Base-by-base conservation (phyloP, 306 rosid species). In the Spatholobus suberectus region DNA sequence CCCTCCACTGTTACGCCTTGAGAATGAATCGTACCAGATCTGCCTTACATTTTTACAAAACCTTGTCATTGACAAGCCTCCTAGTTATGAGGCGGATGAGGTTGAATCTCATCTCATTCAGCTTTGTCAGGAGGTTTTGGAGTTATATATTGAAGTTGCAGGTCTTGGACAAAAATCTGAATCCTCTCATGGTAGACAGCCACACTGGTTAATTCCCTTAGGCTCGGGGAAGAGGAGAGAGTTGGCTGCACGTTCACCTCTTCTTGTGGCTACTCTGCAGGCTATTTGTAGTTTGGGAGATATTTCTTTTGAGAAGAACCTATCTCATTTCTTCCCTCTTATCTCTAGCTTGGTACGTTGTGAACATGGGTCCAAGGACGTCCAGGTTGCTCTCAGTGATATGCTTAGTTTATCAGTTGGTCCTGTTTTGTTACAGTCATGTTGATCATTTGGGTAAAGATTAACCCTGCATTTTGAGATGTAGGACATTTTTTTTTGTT, bases 1-100 rank as follows among this genome's bases (percentile, higher is more conserved):
- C 76, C 99, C 99, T 43, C 99, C 99, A 10, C 81, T 96, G 65
- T 84, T 96, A 75, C 99, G 99, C 21, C 96, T 96, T 21, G 99
- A 96, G 85, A 96, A 91, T 4, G 99, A 94, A 70, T 88, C 99
- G 1, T 96, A 91, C 88, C 98, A 96, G 87, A 87, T 83, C 62
- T 94, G 98, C 90, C 98, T 96, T 74, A 89, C 99, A 51, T 89
- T 91, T 70, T 81, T 96, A 85, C 97, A 92, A 84, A 94, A 94
- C 87, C 98, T 96, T 72, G 59, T 87, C 27, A 67, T 86, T 83
- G 99, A 96, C 84, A 81, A 89, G 62, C 98, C 97, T 83, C 84
- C 74, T 59, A 73, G 72, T 81, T 91, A 87, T 44, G 88, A 88
- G 65, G 97, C 88, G 77, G 86, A 61, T 3, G 94, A 89, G 88